phyloP scores from a whole-genome alignment of 192 early-diverging fungal species.

The Linnemannia schmuckeri region DNA sequence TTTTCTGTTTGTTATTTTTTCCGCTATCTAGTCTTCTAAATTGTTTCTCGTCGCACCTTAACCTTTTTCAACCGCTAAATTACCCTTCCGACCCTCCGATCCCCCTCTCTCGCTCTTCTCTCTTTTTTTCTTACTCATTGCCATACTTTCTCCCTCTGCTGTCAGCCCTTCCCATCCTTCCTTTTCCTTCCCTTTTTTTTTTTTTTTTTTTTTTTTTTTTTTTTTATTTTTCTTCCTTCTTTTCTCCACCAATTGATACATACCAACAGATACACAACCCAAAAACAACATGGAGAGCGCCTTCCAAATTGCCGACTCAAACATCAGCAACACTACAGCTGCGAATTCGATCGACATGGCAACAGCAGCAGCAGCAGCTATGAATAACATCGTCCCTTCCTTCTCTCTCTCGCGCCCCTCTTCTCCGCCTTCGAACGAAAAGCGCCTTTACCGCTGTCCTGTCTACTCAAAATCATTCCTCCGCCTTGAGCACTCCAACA shows the following conservation, averaged over 20 bases:
- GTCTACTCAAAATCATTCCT: conserved; percentile 79
- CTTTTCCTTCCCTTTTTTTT: not conserved
- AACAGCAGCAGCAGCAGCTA: not conserved
- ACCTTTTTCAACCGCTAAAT: conserved; percentile 7
- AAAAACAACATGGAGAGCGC: conserved; percentile 10
- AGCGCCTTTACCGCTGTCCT: conserved; percentile 76
- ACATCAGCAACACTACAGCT: not conserved
- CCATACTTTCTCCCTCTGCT: conserved; percentile 1
- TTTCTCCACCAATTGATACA: conserved; percentile 13
- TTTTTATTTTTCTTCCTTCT: not conserved
- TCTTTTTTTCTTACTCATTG: not conserved
- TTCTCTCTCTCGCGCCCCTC: not conserved
- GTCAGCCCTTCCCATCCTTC: not conserved
- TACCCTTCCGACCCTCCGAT: conserved; percentile 10
- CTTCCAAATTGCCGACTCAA: conserved; percentile 3
- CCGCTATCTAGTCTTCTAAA: conserved; percentile 9
- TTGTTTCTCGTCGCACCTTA: conserved; percentile 10
- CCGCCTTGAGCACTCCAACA: conserved; percentile 79
- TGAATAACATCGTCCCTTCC: conserved; percentile 9
- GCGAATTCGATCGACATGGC: not conserved
- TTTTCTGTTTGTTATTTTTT: conserved; percentile 7
- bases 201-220: not conserved
- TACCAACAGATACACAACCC: conserved; percentile 9
- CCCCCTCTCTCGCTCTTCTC: not conserved
- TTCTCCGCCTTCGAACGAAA: conserved; percentile 2